These are phyloP conservation scores for Ottelia alismoides DNA, from an alignment of 106 monocot species.

Conservation along the genomic window DNA sequence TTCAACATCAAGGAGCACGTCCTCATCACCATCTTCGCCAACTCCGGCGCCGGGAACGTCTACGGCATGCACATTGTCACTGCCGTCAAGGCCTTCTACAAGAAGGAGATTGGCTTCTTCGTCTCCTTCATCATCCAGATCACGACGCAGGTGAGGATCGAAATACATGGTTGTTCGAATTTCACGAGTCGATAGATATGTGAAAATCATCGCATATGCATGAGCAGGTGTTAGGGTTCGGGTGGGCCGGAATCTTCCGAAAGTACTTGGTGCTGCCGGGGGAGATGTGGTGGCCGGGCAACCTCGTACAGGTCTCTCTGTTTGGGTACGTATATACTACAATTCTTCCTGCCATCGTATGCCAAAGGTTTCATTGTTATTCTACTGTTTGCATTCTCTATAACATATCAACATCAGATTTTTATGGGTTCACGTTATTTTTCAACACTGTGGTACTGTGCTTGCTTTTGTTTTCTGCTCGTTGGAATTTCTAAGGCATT, in stretches of 20 bases:
- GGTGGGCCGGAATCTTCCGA: conserved; percentile 92
- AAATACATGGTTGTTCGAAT: neutral
- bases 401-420: too few relatives aligned
- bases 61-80: conserved; percentile 50
- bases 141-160: conserved; percentile 27
- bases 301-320: conserved; percentile 85
- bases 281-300: conserved; percentile 95
- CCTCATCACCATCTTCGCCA: conserved; percentile 74
- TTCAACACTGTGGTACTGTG: too few relatives aligned
- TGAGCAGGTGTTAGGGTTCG: conserved; percentile 64
- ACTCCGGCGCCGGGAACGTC: conserved; percentile 49
- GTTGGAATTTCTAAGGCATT: too few relatives aligned
- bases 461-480: too few relatives aligned
- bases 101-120: conserved; percentile 41
- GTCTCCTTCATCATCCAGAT: conserved; percentile 31
- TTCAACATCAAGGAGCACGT: conserved; percentile 76
- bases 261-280: conserved; percentile 79
- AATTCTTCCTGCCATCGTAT: neutral
- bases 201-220: neutral
- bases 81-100: conserved; percentile 52
- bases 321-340: conserved; percentile 38
- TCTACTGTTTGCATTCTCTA: too few relatives aligned
- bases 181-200: too few relatives aligned
- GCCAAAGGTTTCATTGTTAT: too few relatives aligned
- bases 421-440: too few relatives aligned